A percentile compares a stretch with the other conserved stretches of the same genome.
These are phyloP conservation scores for Boletellus ananas DNA, from an alignment of 768 basidiomycete species.

Conservation along the genomic window DNA sequence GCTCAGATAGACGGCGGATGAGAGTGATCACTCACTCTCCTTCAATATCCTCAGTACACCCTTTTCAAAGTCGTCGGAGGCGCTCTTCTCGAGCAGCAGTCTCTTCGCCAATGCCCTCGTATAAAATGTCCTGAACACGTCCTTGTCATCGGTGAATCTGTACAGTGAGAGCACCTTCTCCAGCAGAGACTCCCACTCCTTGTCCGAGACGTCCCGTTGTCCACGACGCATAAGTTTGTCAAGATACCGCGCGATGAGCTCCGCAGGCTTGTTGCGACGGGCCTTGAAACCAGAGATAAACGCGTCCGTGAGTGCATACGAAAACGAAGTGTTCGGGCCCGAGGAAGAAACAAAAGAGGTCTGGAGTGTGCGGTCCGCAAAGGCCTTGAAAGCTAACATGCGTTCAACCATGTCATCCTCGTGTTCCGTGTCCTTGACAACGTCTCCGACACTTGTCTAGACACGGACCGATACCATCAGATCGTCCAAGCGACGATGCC, in stretches of 20 bases:
- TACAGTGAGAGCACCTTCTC: constrained; percentile 72
- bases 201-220: constrained; percentile 64
- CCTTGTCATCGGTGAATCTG: constrained; percentile 86
- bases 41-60: constrained; percentile 82
- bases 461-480: not conserved
- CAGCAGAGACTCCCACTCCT: constrained; percentile 57
- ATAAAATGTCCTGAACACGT: constrained; percentile 92
- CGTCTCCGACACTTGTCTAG: constrained; percentile 55
- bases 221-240: constrained; percentile 86
- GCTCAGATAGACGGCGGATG: not conserved
- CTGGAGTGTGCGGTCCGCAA: constrained; percentile 48
- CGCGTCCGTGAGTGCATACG: constrained; percentile 66
- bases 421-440: constrained; percentile 56
- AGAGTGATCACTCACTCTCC: constrained; percentile 50
- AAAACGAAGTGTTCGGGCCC: constrained; percentile 52
- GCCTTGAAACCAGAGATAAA: constrained; percentile 73
- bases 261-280: constrained; percentile 79
- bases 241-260: constrained; percentile 89
- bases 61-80: constrained; percentile 84
- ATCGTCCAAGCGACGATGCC: not conserved
- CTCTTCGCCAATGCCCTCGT: constrained; percentile 86
- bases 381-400: constrained; percentile 64
- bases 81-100: constrained; percentile 76
- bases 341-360: constrained; percentile 46
- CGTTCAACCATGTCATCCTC: constrained; percentile 79